A percentile compares a stretch with the other conserved stretches of the same genome.
Evolutionary conservation across 2,329 filamentous ascomycete species (phyloP).

Genomic region (Fusarium mangiferae): DNA sequence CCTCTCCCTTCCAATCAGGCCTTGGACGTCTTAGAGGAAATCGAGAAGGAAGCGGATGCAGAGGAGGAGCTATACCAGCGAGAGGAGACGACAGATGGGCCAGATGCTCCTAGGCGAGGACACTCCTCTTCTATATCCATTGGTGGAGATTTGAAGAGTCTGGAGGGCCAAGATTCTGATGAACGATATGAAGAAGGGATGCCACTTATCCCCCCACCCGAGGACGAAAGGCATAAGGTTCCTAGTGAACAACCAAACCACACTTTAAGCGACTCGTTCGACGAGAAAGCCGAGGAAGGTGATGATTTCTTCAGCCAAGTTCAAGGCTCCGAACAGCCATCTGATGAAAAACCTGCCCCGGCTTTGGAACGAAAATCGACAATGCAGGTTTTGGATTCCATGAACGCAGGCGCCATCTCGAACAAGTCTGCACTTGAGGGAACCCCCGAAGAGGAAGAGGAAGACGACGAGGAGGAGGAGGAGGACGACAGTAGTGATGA

Average conservation of each 20-base stretch:
- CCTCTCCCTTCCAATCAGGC: constrained; percentile 62
- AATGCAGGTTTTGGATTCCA: constrained; percentile 68
- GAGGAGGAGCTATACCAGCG: constrained; percentile 52
- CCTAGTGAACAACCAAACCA: constrained; percentile 35
- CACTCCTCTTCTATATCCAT: constrained; percentile 51
- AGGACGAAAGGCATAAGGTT: constrained; percentile 2
- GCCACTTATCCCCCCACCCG: constrained; percentile 64
- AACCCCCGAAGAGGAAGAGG: constrained; percentile 41
- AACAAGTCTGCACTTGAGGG: constrained; percentile 49
- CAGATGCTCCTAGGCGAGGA: constrained; percentile 28
- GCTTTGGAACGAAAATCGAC: constrained; percentile 76
- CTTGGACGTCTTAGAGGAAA: constrained; percentile 63
- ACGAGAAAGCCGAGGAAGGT: constrained; percentile 61
- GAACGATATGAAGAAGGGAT: constrained; percentile 77
- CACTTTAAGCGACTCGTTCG: constrained; percentile 50
- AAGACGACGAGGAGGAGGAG: constrained; percentile 20
- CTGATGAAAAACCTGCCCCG: constrained; percentile 20
- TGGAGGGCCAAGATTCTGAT: constrained; percentile 59
- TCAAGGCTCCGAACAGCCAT: constrained; percentile 45
- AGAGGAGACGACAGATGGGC: constrained; percentile 20
- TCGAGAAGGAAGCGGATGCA: constrained; percentile 59
- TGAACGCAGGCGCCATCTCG: constrained; percentile 51
- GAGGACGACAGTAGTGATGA: neutral
- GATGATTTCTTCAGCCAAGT: constrained; percentile 72
- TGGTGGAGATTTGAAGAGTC: constrained; percentile 56